A percentile compares a stretch with the other conserved stretches of the same genome.
phyloP scores from a whole-genome alignment of 2,329 filamentous ascomycete species.

The Claviceps cyperi region DNA sequence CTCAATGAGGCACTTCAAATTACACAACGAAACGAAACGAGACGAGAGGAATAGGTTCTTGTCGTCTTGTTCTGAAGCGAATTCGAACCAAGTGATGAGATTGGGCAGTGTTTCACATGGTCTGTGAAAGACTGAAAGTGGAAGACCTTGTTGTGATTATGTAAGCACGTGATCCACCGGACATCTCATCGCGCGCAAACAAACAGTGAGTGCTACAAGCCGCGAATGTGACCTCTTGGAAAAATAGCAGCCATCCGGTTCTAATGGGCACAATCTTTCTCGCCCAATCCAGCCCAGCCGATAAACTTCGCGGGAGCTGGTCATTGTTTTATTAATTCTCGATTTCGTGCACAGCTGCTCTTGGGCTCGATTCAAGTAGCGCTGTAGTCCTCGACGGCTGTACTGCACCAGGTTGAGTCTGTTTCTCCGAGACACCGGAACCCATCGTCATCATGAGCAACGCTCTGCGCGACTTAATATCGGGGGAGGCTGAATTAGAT shows the following conservation, averaged over 20 bases:
- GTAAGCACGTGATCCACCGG: constrained; percentile 1
- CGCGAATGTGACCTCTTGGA: constrained; percentile 12
- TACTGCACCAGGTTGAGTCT: neutral
- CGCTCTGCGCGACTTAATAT: constrained; percentile 62
- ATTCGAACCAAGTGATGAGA: neutral
- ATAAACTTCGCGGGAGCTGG: constrained; percentile 2
- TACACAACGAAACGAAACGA: neutral
- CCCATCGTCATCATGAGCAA: constrained; percentile 38
- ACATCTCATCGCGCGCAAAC: constrained; percentile 11
- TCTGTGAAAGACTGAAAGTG: neutral
- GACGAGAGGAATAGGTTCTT: neutral
- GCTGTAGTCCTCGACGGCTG: neutral
- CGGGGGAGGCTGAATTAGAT: constrained; percentile 74
- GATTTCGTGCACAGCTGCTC: neutral
- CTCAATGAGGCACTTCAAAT: neutral
- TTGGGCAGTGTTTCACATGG: neutral
- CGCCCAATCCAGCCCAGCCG: constrained; percentile 7
- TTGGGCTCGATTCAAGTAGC: neutral
- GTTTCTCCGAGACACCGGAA: neutral
- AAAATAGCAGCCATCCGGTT: constrained; percentile 8
- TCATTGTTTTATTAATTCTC: neutral
- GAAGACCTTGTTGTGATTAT: neutral
- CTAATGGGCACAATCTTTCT: constrained; percentile 1
- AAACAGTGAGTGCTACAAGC: constrained; percentile 13
- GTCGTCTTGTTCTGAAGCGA: neutral